Conservation (phyloP, 2,329 filamentous ascomycete species). For the Paecilomyces sp. region DNA sequence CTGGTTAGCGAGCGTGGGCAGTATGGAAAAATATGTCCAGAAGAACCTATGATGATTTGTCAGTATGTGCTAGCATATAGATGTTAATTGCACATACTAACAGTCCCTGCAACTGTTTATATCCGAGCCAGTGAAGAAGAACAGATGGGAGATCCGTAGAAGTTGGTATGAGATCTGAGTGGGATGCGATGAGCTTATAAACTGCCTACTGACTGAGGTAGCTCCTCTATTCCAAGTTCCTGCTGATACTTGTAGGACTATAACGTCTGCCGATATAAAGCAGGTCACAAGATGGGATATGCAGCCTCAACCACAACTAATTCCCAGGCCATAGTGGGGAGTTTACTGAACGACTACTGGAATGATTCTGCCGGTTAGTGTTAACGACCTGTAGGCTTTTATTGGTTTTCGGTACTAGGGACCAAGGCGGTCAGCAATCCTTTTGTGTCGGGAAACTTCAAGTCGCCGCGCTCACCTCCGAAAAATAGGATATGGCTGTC, state of each 20-base stretch:
- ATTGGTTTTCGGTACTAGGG: not conserved
- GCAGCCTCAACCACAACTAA: not conserved
- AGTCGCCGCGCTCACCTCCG: not conserved
- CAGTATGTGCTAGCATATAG: not conserved
- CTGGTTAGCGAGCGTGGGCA: not conserved
- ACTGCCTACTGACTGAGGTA: no score
- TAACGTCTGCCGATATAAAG: not conserved
- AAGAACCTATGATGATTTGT: not conserved
- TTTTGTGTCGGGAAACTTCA: not conserved
- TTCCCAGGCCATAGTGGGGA: not conserved
- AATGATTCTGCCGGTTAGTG: not conserved
- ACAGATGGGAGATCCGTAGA: no score
- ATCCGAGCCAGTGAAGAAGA: no score
- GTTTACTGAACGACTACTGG: not conserved
- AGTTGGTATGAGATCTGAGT: no score
- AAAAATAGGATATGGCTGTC: slow-evolving; percentile 4
- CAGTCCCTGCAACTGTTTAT: not conserved
- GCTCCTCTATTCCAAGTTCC: not conserved
- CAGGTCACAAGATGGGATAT: not conserved
- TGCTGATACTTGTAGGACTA: not conserved
- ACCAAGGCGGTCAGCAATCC: slow-evolving; percentile 1
- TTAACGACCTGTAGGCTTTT: not conserved
- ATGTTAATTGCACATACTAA: not conserved
- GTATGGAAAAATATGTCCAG: not conserved
- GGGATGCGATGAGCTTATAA: no score